A percentile compares a stretch with the other conserved stretches of the same genome.
phyloP scores from a whole-genome alignment of 2,329 filamentous ascomycete species.

The Cladosporium colombiae region DNA sequence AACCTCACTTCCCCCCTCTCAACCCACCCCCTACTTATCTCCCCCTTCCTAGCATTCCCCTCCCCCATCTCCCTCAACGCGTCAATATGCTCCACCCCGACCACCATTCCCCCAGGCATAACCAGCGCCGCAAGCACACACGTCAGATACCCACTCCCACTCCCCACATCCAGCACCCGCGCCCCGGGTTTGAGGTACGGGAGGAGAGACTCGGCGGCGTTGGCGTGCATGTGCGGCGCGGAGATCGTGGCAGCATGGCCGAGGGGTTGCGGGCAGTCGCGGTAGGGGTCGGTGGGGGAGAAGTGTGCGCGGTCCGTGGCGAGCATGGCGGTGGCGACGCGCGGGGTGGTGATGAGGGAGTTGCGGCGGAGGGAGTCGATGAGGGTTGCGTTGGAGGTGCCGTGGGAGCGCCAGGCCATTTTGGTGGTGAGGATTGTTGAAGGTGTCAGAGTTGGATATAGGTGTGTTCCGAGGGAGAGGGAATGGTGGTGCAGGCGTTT shows the following conservation, averaged over 20 bases:
- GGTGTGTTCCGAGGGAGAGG: neutral
- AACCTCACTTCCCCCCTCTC: slow-evolving; percentile 67
- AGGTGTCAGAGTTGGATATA: neutral
- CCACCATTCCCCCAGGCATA: slow-evolving; percentile 47
- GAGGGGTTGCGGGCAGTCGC: slow-evolving; percentile 69
- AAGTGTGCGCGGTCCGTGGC: slow-evolving; percentile 88
- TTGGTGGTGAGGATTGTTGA: neutral
- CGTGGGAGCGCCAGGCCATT: slow-evolving; percentile 92
- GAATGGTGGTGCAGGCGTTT: neutral
- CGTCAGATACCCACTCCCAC: slow-evolving; percentile 70
- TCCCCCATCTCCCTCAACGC: slow-evolving; percentile 45
- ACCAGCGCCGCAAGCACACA: slow-evolving; percentile 82
- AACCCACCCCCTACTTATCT: slow-evolving; percentile 57
- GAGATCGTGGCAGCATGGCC: slow-evolving; percentile 69
- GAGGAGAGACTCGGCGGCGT: slow-evolving; percentile 64
- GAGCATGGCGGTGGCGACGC: slow-evolving; percentile 75
- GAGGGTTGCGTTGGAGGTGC: slow-evolving; percentile 70
- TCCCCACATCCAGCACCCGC: slow-evolving; percentile 51
- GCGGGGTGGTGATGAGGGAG: slow-evolving; percentile 69
- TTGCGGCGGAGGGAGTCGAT: slow-evolving; percentile 74
- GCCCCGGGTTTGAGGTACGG: slow-evolving; percentile 56
- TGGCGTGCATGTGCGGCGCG: slow-evolving; percentile 72
- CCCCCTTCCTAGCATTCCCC: slow-evolving; percentile 47
- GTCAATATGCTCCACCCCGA: slow-evolving; percentile 54
- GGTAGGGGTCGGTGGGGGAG: slow-evolving; percentile 69